Evolutionary conservation across 352 stramenopile species (phyloP), one percentile per base, ranked within the genome.

Genomic region (Pythium scleroteichum): DNA sequence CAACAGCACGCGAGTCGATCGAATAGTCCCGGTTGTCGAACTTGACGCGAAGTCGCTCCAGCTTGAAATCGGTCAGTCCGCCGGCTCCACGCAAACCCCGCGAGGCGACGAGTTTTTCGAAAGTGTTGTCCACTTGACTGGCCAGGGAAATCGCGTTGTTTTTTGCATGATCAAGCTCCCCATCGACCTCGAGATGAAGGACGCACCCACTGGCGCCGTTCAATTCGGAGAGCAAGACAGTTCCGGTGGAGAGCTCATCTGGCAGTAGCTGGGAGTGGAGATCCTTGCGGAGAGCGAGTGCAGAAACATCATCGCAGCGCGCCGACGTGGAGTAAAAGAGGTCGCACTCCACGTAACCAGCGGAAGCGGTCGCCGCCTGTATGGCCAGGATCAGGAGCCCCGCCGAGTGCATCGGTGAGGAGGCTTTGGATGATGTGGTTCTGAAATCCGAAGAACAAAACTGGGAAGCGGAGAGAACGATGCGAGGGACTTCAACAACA

Each of bases 311-410:
- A 14, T 29, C 35, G 27, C 68, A 76, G 10, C 51, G 9, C 22
- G 61, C 56, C 24, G 55, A 12, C 14, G 64, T 71, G 50, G 59
- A 42, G 47, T 71, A 76, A 51, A 64, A 67, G 20, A 76, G 60
- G 42, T 62, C 59, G 39, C 63, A 61, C 39, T 66, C 46, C 33
- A 69, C 47, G 33, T 20, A 39, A 5, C 39, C 38, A 4, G 42
- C 33, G 20, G 38, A 23, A 14, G 40, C 52, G 22, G 20, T 40
- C 2, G 39, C 40, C 40, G 26, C 29, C 44, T 12, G 17, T 29
- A 48, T 26, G 32, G 45, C 53, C 24, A 59, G 5, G 29, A 35
- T 35, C 3, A 53, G 16, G 27, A 45, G 40, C 45, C 39, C 26
- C 7, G 39, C 24, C 3, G 38, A n/a, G 5, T 35, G 46, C 59